These are phyloP conservation scores for Pseudogymnoascus sp. DNA, from an alignment of 2,329 filamentous ascomycete species.

Conservation along the genomic window DNA sequence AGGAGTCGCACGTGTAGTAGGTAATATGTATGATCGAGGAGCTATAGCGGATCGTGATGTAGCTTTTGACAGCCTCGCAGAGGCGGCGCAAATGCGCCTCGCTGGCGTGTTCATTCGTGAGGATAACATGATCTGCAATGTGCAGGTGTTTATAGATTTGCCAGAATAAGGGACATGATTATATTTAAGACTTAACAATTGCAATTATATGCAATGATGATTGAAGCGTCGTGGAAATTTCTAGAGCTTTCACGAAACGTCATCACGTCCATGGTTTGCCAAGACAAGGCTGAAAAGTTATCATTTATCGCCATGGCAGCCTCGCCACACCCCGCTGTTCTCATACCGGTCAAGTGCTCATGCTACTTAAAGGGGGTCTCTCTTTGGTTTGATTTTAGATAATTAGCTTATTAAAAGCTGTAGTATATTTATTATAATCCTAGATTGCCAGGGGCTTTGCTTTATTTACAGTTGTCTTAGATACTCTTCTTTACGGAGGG, in stretches of 20 bases:
- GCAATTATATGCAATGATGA: not conserved
- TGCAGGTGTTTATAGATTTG: not conserved
- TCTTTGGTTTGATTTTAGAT: not conserved
- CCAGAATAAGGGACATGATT: not conserved
- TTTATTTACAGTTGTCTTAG: not conserved
- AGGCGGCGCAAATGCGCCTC: not conserved
- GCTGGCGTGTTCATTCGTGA: not conserved
- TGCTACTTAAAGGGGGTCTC: no score
- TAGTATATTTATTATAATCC: not conserved
- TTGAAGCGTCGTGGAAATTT: not conserved
- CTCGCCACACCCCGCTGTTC: not conserved
- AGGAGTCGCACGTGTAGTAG: slow-evolving; percentile 11
- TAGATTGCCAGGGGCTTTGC: not conserved
- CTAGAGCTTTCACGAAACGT: not conserved
- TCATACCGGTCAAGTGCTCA: not conserved
- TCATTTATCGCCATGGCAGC: not conserved
- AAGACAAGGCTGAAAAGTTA: not conserved
- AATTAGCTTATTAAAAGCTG: not conserved
- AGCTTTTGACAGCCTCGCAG: not conserved
- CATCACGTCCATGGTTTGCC: not conserved
- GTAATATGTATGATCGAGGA: not conserved
- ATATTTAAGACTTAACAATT: not conserved
- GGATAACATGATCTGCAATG: not conserved
- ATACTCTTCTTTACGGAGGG: not conserved
- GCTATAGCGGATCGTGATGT: not conserved